Percentiles rank a stretch among this genome's conserved stretches.
Evolutionary conservation across 768 basidiomycete genomes (phyloP).

Genomic region (Clavaria fumosa): DNA sequence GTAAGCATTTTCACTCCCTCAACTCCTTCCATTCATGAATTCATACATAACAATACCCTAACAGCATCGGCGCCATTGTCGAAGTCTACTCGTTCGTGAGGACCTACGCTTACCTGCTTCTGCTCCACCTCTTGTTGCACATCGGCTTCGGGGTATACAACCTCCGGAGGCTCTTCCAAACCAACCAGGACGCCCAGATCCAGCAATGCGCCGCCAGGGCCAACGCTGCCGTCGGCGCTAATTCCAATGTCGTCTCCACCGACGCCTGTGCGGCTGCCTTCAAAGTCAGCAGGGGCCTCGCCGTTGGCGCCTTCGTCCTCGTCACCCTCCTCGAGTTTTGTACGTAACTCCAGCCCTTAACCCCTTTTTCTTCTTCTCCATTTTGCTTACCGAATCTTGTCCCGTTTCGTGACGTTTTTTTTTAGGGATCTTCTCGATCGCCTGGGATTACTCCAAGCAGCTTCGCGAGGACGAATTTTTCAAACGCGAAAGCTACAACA

Average conservation of each 20-base stretch:
- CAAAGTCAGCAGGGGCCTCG: slow-evolving; percentile 26
- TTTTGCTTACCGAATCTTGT: too few species aligned
- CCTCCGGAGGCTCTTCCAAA: neutral
- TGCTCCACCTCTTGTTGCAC: neutral
- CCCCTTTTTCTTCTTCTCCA: too few species aligned
- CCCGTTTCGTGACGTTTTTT: too few species aligned
- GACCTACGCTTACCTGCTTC: neutral
- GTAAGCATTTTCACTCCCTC: neutral
- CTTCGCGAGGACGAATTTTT: too few species aligned
- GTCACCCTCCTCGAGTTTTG: slow-evolving; percentile 42
- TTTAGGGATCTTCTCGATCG: too few species aligned
- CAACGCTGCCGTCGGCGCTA: too few species aligned
- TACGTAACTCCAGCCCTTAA: too few species aligned
- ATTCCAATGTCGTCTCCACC: too few species aligned
- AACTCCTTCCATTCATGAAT: neutral
- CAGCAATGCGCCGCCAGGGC: neutral
- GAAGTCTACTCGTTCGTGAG: neutral
- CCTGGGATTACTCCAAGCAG: too few species aligned
- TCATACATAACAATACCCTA: neutral
- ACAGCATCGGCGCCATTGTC: neutral
- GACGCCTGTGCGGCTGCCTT: slow-evolving; percentile 29
- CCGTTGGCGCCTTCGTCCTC: slow-evolving; percentile 30
- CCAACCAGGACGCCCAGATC: neutral
- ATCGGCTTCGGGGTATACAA: neutral
- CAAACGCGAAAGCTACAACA: too few species aligned